Percentiles rank a stretch among this genome's conserved stretches.
Conservation (phyloP, 208 protist genomes). For the Borovskyia barvae region DNA sequence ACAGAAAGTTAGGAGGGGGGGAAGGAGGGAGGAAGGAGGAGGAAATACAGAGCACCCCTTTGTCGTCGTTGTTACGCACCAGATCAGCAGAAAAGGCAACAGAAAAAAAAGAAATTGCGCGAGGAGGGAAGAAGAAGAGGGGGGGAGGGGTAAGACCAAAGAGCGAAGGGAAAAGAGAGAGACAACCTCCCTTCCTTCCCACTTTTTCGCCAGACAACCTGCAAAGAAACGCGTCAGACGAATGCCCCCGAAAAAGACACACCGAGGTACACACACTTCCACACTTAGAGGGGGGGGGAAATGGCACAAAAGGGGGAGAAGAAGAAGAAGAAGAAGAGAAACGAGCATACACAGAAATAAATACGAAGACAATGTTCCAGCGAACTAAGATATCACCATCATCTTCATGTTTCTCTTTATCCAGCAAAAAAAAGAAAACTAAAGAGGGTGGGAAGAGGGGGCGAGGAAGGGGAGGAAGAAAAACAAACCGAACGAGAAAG, state of each 20-base stretch:
- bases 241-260: too few species aligned
- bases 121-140: neutral
- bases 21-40: neutral
- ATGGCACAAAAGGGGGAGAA: too few species aligned
- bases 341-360: too few species aligned
- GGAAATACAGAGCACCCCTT: neutral
- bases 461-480: neutral
- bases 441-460: neutral
- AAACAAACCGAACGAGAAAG: neutral
- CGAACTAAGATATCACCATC: too few species aligned
- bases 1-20: neutral
- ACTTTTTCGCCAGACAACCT: too few species aligned
- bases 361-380: too few species aligned
- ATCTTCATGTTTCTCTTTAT: neutral
- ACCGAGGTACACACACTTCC: too few species aligned
- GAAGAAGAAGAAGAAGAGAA: too few species aligned
- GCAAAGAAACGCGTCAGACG: too few species aligned
- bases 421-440: slow-evolving; percentile 4
- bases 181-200: too few species aligned
- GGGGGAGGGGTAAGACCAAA: neutral
- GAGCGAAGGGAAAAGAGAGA: neutral
- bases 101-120: neutral
- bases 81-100: neutral
- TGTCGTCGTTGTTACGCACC: neutral
- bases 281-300: too few species aligned